A percentile compares a stretch with the other conserved stretches of the same genome.
Evolutionary conservation across 2,329 filamentous ascomycete genomes (phyloP).

Genomic region (Apiospora aurea): DNA sequence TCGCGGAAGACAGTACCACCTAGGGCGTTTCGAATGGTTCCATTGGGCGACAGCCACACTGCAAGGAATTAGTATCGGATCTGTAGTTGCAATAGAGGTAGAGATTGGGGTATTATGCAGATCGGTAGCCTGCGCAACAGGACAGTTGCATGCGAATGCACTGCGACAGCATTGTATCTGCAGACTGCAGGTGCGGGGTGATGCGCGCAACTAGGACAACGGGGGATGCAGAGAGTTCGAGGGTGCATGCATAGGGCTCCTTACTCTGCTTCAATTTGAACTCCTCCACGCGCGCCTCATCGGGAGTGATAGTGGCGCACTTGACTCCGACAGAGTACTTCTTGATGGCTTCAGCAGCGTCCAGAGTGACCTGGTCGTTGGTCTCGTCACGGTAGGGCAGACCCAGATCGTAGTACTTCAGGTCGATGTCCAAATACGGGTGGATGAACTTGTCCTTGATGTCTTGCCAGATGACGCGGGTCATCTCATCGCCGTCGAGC

Average conservation of each 20-base stretch:
- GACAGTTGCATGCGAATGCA: neutral
- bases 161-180: neutral
- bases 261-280: constrained; percentile 98
- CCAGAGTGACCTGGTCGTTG: constrained; percentile 92
- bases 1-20: constrained; percentile 99
- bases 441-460: constrained; percentile 99
- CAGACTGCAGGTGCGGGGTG: constrained; percentile 12
- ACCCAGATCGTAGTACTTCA: constrained; percentile 97
- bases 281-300: constrained; percentile 95
- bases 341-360: constrained; percentile 96
- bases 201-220: constrained; percentile 35
- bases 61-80: neutral
- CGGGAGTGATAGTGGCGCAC: constrained; percentile 98
- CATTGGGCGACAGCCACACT: constrained; percentile 99
- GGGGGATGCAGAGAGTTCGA: constrained; percentile 18
- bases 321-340: constrained; percentile 99
- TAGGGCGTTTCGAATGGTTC: constrained; percentile 77
- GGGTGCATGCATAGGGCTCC: constrained; percentile 38
- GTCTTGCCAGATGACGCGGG: constrained; percentile 96
- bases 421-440: constrained; percentile 94
- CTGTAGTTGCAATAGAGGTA: constrained; percentile 24
- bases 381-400: constrained; percentile 95
- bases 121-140: neutral
- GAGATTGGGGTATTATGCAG: constrained; percentile 26
- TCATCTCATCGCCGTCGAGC: constrained; percentile 96